phyloP scores from a whole-genome alignment of 495 filamentous ascomycete genomes.

The Penicillium lagena region DNA sequence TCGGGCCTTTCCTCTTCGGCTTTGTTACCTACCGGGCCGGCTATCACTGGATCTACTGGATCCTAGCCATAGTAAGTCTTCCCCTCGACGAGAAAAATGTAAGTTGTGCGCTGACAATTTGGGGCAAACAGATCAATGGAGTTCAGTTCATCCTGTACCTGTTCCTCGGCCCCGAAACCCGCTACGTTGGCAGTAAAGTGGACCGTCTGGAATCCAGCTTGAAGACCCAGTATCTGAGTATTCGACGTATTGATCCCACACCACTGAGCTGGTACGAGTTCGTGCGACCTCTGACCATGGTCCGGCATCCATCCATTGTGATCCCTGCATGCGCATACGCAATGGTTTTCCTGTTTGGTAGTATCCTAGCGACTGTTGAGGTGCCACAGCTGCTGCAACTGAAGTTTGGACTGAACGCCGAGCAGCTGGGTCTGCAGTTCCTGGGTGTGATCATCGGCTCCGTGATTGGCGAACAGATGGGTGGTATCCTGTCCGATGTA shows the following conservation, averaged over 20 bases:
- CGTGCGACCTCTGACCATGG: conserved; percentile 37
- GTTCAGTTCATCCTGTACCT: conserved; percentile 47
- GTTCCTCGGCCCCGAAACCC: conserved; percentile 51
- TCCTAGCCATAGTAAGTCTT: conserved; percentile 35
- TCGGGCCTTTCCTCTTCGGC: conserved; percentile 41
- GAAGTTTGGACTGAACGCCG: conserved; percentile 45
- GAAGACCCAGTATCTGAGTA: conserved; percentile 33
- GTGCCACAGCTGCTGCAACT: conserved; percentile 43
- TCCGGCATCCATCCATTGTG: conserved; percentile 30
- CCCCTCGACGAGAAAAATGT: too few species aligned
- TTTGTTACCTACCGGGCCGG: conserved; percentile 38
- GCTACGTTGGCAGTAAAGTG: conserved; percentile 31
- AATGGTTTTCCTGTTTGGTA: conserved; percentile 46
- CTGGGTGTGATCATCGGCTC: conserved; percentile 46
- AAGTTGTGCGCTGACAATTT: background rate
- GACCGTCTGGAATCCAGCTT: conserved; percentile 15
- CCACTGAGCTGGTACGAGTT: conserved; percentile 43
- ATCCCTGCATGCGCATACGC: conserved; percentile 45
- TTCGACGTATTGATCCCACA: conserved; percentile 42
- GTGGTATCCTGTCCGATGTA: conserved; percentile 38
- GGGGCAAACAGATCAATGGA: conserved; percentile 36
- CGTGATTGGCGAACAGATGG: conserved; percentile 49
- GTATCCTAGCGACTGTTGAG: conserved; percentile 44
- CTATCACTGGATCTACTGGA: conserved; percentile 38
- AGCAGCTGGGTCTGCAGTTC: conserved; percentile 49